phyloP scores from a whole-genome alignment of 441 rosid genomes.

The Euphorbia celastroides region DNA sequence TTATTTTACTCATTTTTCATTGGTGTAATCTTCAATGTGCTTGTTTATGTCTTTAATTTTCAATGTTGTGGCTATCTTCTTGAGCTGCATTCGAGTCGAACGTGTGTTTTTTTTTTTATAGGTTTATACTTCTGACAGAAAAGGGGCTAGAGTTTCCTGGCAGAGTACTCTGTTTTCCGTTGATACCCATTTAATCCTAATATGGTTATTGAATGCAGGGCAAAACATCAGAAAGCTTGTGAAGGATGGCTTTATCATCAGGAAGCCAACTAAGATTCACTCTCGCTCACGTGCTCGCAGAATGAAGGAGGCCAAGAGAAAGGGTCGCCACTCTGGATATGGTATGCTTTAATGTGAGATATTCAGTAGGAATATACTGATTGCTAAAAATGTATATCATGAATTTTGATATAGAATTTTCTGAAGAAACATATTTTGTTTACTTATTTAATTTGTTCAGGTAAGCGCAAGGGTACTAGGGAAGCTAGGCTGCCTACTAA shows the following conservation, averaged over 20 bases:
- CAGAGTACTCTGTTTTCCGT: neutral
- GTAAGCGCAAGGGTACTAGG: conserved; percentile 85
- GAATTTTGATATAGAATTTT: neutral
- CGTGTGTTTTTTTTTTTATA: no score
- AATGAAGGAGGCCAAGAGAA: conserved; percentile 82
- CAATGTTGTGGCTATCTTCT: neutral
- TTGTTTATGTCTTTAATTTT: neutral
- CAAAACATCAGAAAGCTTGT: conserved; percentile 90
- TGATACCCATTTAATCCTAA: neutral
- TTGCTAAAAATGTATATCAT: neutral
- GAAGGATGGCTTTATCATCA: conserved; percentile 95
- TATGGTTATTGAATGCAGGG: conserved; percentile 35
- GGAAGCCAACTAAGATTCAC: conserved; percentile 94
- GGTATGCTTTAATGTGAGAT: conserved; percentile 32
- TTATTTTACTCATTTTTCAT: no score
- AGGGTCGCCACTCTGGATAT: conserved; percentile 91
- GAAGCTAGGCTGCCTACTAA: conserved; percentile 85
- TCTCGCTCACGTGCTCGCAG: conserved; percentile 91
- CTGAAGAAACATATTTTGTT: neutral
- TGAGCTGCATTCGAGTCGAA: neutral
- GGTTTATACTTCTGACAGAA: no score
- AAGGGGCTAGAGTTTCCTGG: neutral
- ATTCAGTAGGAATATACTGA: neutral
- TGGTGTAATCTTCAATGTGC: no score
- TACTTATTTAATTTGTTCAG: conserved; percentile 23